Percentiles rank a stretch among this genome's conserved stretches.
Conservation (phyloP, 2,329 filamentous ascomycete genomes). For the Hypoxylon sp. region DNA sequence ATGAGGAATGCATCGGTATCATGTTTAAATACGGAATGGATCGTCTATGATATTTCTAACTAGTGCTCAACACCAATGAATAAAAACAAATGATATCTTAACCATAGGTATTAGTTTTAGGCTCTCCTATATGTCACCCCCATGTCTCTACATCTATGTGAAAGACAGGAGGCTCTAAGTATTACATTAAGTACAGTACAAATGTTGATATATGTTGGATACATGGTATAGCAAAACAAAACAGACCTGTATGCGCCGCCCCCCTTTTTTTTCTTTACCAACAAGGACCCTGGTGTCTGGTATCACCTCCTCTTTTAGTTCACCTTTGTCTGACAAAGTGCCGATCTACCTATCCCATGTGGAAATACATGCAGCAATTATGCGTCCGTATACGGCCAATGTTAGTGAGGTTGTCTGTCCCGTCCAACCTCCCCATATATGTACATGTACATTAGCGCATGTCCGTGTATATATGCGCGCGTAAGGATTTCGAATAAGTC, state of each 20-base stretch:
- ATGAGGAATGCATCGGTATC: not conserved
- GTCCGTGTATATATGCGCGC: constrained; percentile 5
- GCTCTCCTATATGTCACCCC: not conserved
- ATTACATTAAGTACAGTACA: constrained; percentile 25
- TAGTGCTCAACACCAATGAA: not conserved
- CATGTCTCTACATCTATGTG: not conserved
- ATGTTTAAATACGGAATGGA: not conserved
- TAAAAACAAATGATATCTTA: not conserved
- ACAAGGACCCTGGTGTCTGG: constrained; percentile 17
- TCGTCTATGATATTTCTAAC: not conserved
- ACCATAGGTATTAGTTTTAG: constrained; percentile 18
- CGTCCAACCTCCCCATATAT: constrained; percentile 4
- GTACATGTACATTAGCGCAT: constrained; percentile 3
- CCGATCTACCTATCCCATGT: not conserved
- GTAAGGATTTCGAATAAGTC: constrained; percentile 3
- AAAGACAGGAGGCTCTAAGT: not conserved
- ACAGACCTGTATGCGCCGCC: constrained; percentile 21
- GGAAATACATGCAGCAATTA: constrained; percentile 1
- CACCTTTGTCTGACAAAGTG: constrained; percentile 1
- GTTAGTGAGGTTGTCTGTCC: not conserved
- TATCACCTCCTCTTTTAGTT: constrained; percentile 11
- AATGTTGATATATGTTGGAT: constrained; percentile 13
- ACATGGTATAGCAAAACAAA: not conserved
- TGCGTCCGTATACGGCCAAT: not conserved
- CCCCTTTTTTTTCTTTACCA: constrained; percentile 4